phyloP scores from a whole-genome alignment of 129 eudicot genomes.

The Saposhnikovia divaricata region DNA sequence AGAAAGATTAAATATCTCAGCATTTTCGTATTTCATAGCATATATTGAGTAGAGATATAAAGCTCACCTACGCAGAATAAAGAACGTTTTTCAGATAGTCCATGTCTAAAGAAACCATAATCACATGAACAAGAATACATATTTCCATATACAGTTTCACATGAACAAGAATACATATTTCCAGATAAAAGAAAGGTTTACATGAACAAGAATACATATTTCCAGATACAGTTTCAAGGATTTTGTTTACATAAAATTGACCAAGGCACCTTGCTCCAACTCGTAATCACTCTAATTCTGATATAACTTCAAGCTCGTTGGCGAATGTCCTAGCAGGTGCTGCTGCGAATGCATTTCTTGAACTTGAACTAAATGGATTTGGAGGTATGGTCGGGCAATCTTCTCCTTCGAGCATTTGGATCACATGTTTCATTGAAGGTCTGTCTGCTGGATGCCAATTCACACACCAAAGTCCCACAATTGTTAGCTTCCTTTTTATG shows the following conservation, averaged over 20 bases:
- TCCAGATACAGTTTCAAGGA: background rate
- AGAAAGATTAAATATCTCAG: too few relatives aligned
- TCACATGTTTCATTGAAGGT: slow-evolving; percentile 14
- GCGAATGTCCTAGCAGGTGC: background rate
- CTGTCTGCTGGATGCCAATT: slow-evolving; percentile 9
- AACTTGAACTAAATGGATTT: slow-evolving; percentile 9
- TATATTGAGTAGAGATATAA: too few relatives aligned
- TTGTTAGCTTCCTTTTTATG: background rate
- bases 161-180: too few relatives aligned
- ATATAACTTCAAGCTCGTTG: slow-evolving; percentile 12
- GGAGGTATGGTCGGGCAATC: slow-evolving; percentile 4
- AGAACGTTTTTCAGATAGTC: too few relatives aligned
- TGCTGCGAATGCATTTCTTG: background rate
- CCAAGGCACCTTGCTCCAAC: background rate
- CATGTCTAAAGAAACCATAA: too few relatives aligned
- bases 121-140: too few relatives aligned
- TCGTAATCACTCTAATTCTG: background rate
- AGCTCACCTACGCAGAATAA: too few relatives aligned
- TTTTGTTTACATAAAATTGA: background rate
- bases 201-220: too few relatives aligned
- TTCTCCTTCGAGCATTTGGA: slow-evolving; percentile 9
- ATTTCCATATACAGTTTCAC: background rate
- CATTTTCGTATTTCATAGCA: too few relatives aligned
- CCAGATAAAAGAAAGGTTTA: too few relatives aligned
- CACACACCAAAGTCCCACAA: slow-evolving; percentile 9